Evolutionary conservation across 495 filamentous ascomycete genomes (phyloP).

Genomic region (Aspergillus hancockii): DNA sequence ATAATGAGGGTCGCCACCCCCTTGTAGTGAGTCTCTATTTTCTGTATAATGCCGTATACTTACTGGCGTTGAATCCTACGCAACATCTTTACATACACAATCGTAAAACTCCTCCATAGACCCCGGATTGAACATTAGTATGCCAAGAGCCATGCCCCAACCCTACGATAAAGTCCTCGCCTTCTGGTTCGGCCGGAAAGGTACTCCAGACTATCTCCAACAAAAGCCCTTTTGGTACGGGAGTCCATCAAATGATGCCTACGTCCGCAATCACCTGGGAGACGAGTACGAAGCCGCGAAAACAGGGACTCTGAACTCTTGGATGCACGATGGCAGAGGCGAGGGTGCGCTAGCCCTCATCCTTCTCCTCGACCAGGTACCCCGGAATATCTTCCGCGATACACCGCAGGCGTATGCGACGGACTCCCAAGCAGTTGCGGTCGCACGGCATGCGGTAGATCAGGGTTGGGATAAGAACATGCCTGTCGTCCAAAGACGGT

Average conservation of each 20-base stretch:
- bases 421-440: conserved; percentile 31
- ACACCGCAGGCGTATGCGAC: conserved; percentile 30
- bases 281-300: conserved; percentile 16
- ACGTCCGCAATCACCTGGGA: conserved; percentile 18
- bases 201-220: conserved; percentile 19
- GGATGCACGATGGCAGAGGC: conserved; percentile 14
- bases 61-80: no score
- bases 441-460: conserved; percentile 28
- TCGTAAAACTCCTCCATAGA: no score
- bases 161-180: conserved; percentile 19
- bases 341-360: conserved; percentile 33
- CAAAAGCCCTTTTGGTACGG: conserved; percentile 30
- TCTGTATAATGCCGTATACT: no score
- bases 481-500: conserved; percentile 24
- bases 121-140: neutral
- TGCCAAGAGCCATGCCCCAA: conserved; percentile 13
- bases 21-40: no score
- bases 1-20: no score
- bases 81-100: no score
- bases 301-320: conserved; percentile 16
- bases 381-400: conserved; percentile 35
- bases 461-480: conserved; percentile 31
- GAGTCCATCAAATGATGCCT: conserved; percentile 21
- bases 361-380: conserved; percentile 37
- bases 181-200: conserved; percentile 26